Conservation (phyloP, 768 basidiomycete genomes). For the Cyathus striatus region DNA sequence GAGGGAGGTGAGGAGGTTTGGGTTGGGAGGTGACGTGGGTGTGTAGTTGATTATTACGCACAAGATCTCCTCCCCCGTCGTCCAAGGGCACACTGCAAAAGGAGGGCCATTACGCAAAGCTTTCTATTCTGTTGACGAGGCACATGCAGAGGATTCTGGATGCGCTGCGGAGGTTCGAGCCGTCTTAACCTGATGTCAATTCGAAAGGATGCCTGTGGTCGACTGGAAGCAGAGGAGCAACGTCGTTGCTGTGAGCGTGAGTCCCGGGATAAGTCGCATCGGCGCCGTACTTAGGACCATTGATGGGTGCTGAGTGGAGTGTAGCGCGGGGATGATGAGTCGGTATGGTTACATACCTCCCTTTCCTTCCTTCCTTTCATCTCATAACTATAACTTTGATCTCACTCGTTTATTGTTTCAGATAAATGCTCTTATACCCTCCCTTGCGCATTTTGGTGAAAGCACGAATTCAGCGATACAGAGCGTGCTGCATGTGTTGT, state of each 20-base stretch:
- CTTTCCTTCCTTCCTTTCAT: conserved; percentile 27
- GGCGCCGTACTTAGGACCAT: conserved; percentile 62
- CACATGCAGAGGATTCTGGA: no score
- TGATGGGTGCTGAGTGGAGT: conserved; percentile 46
- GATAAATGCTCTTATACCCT: conserved; percentile 67
- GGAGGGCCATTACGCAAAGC: no score
- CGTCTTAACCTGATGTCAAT: no score
- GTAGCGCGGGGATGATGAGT: conserved; percentile 25
- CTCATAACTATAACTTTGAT: neutral
- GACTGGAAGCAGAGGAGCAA: no score
- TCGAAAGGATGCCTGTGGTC: no score
- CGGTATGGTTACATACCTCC: conserved; percentile 46
- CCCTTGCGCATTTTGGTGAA: conserved; percentile 67
- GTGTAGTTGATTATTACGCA: no score
- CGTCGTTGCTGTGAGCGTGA: conserved; percentile 68
- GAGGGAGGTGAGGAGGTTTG: conserved; percentile 40
- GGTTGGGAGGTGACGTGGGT: conserved; percentile 26
- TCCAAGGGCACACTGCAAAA: no score
- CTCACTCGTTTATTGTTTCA: conserved; percentile 17
- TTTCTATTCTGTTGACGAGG: no score
- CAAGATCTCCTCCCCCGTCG: no score
- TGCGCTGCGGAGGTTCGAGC: no score
- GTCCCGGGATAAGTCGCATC: conserved; percentile 68
- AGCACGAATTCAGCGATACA: conserved; percentile 60
- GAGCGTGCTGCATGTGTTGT: conserved; percentile 75